Conservation (phyloP, 192 early-diverging fungal species). For the Diversispora eburnea region DNA sequence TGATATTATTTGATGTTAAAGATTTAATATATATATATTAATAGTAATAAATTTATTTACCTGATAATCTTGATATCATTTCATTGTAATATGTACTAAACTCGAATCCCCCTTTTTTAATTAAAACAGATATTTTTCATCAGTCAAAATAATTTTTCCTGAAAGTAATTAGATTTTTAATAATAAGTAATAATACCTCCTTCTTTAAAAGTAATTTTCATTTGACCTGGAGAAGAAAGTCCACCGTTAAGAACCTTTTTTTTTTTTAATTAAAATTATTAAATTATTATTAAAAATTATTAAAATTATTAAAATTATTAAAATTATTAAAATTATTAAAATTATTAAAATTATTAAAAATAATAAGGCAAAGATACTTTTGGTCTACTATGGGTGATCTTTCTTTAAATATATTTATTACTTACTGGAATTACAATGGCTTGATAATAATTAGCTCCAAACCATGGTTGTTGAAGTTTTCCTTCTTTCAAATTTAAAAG, state of each 20-base stretch:
- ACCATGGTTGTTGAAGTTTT: constrained; percentile 53
- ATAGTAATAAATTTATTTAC: constrained; percentile 20
- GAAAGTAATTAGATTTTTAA: not conserved
- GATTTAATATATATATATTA: too few species aligned
- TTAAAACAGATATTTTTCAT: not conserved
- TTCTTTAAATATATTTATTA: not conserved
- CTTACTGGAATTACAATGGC: constrained; percentile 41
- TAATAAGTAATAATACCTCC: constrained; percentile 34
- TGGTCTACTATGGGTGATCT: too few species aligned
- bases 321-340: too few species aligned
- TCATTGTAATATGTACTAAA: constrained; percentile 37
- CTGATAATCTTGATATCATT: constrained; percentile 36
- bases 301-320: not conserved
- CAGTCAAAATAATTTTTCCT: not conserved
- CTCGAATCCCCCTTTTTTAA: constrained; percentile 45
- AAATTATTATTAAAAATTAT: constrained; percentile 13
- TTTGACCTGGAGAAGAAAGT: constrained; percentile 34
- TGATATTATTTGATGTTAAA: too few species aligned
- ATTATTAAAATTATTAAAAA: too few species aligned
- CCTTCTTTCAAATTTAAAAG: constrained; percentile 39
- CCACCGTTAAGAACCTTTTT: constrained; percentile 44
- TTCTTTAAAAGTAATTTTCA: constrained; percentile 51
- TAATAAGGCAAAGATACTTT: too few species aligned
- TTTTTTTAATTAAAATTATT: not conserved
- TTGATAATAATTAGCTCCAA: constrained; percentile 49